Conservation (phyloP, 345 rosid species). For the Rhizophora mangle region DNA sequence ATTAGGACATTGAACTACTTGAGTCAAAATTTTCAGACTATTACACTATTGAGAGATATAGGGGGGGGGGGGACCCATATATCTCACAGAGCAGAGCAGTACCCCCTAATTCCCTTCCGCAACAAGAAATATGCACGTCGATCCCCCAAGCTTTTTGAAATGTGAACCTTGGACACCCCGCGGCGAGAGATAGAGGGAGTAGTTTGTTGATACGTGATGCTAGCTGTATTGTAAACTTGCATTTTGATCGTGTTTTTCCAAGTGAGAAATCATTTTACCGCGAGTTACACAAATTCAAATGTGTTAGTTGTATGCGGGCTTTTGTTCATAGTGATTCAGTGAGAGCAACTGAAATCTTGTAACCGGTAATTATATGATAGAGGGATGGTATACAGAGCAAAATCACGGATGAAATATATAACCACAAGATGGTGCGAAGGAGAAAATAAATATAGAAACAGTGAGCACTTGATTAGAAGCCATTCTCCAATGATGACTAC, state of each 20-base stretch:
- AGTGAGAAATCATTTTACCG: too few species aligned
- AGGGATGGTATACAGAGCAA: too few species aligned
- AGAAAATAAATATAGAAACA: too few species aligned
- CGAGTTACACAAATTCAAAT: too few species aligned
- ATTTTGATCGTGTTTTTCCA: neutral
- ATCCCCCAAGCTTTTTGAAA: conserved; percentile 28
- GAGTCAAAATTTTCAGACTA: conserved; percentile 66
- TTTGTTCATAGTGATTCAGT: too few species aligned
- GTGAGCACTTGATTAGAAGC: neutral
- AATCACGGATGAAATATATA: too few species aligned
- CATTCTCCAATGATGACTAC: conserved; percentile 2
- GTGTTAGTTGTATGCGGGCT: too few species aligned
- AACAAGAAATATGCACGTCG: conserved; percentile 35
- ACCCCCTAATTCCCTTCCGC: conserved; percentile 29
- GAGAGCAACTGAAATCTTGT: neutral
- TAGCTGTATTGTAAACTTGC: neutral
- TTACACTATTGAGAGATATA: conserved; percentile 15
- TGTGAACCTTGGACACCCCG: conserved; percentile 46
- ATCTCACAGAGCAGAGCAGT: conserved; percentile 8
- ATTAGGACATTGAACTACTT: neutral
- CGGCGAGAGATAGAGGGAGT: neutral
- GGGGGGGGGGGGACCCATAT: conserved; percentile 37
- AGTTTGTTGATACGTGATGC: neutral
- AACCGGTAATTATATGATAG: too few species aligned
- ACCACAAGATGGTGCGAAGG: too few species aligned